Evolutionary conservation across 768 basidiomycete genomes (phyloP).

Genomic region (Podaxis sp.): DNA sequence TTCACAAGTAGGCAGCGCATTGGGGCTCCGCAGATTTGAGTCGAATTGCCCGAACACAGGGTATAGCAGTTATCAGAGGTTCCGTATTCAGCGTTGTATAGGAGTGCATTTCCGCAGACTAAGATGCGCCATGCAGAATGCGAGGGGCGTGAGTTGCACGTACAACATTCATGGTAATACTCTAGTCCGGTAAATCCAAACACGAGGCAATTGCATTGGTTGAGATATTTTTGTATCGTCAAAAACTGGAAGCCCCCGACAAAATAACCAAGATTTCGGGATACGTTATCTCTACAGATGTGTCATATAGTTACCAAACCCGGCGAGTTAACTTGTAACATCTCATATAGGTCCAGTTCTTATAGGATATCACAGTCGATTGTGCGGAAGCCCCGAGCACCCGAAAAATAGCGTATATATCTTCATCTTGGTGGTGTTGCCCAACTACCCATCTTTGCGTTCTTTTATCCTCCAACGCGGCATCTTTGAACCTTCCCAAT

Average conservation of each 20-base stretch:
- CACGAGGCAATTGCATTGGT: slow-evolving; percentile 12
- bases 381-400: not conserved
- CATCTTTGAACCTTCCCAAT: not conserved
- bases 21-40: slow-evolving; percentile 15
- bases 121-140: not conserved
- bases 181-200: slow-evolving; percentile 18
- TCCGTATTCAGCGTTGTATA: slow-evolving; percentile 14
- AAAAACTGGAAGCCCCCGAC: slow-evolving; percentile 11
- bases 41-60: slow-evolving; percentile 16
- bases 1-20: slow-evolving; percentile 17
- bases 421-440: not conserved
- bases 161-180: slow-evolving; percentile 19
- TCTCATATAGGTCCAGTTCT: not conserved
- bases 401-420: not conserved
- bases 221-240: slow-evolving; percentile 18
- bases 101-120: slow-evolving; percentile 20
- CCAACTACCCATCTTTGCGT: not conserved
- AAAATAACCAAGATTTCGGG: slow-evolving; percentile 12
- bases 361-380: not conserved
- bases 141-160: not conserved
- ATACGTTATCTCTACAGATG: slow-evolving; percentile 8
- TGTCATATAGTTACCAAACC: not conserved
- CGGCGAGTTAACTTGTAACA: not conserved
- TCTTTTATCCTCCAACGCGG: not conserved
- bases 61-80: slow-evolving; percentile 8